Base-by-base conservation (phyloP, 208 protist species). In the Endotrypanum monterogeii region DNA sequence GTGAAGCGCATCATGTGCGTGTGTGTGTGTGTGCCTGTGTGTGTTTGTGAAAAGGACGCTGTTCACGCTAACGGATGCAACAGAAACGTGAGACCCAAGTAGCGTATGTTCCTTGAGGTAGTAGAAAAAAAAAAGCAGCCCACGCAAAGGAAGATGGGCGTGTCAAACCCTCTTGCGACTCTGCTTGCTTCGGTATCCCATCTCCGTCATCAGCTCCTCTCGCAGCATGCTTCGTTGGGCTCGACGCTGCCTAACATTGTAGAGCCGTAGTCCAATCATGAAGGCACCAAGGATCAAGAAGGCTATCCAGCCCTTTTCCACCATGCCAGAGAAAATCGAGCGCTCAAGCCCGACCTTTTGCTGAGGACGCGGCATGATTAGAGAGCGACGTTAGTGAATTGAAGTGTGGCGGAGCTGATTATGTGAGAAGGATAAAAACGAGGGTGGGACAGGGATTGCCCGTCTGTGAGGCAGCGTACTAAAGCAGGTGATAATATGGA, bases 261-360 rank as follows among this genome's bases (percentile, higher is more conserved):
- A 96, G 18, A 96, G 50, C 14, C 89, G 84, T n/a, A 96, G 72
- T 1, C 82, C 92, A 70, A 96, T 63, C 68, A 96, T 87, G 56
- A 94, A 83, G 20, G 85, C 56, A 23, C 89, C 92, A 37, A 96
- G 83, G 12, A 96, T 71, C 18, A 93, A 20, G 71, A 96, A 91
- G 1, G 88, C 80, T 30, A 96, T 28, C 89, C 92, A 96, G 3
- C 91, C 84, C 60, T 94, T 74, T 61, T 94, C 87, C 20, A 92
- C 71, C 1, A 89, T 46, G 25, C 58, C 71, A 12, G 77, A 72
- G 48, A 87, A 84, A 23, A 79, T 25, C 55, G 79, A 82, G 74
- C 72, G 78, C n/a, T 86, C 77, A 7, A 71, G 50, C 52, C 83
- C 77, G 9, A 70, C 71, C 48, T 80, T 62, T 39, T 62, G 77